Evolutionary conservation across 179 eudicot genomes (phyloP).

Genomic region (Silene noctiflora): DNA sequence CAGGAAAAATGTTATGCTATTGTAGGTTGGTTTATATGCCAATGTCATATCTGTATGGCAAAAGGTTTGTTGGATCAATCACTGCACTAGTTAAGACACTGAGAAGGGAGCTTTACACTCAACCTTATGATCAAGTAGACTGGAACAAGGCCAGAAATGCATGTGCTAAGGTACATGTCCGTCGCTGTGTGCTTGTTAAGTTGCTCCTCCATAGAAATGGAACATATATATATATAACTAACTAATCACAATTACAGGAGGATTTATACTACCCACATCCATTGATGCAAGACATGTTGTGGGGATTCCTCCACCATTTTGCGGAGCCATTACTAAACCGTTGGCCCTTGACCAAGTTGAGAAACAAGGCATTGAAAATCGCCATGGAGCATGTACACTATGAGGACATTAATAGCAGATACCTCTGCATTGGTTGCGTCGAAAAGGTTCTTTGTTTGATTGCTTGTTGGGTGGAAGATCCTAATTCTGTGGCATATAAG

Average conservation of each 20-base stretch:
- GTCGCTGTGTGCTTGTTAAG: too few relatives aligned
- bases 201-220: too few relatives aligned
- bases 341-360: constrained; percentile 55
- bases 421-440: constrained; percentile 58
- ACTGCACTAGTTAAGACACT: constrained; percentile 41
- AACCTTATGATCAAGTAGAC: constrained; percentile 48
- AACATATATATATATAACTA: too few relatives aligned
- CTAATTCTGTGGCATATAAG: constrained; percentile 50
- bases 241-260: constrained; percentile 35
- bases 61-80: constrained; percentile 58
- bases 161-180: constrained; percentile 46
- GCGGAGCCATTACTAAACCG: constrained; percentile 46
- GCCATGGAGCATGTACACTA: constrained; percentile 66
- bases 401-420: constrained; percentile 61
- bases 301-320: constrained; percentile 50
- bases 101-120: constrained; percentile 48
- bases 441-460: constrained; percentile 69
- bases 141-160: constrained; percentile 64
- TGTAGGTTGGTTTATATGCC: constrained; percentile 65
- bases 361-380: constrained; percentile 46
- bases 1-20: constrained; percentile 58
- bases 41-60: constrained; percentile 71
- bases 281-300: constrained; percentile 51
- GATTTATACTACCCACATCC: constrained; percentile 63
- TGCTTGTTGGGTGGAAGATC: constrained; percentile 63